Percentiles rank a stretch among this genome's conserved stretches.
Evolutionary conservation across 371 early-diverging fungal species (phyloP).

Genomic region (Coemansia linderi): DNA sequence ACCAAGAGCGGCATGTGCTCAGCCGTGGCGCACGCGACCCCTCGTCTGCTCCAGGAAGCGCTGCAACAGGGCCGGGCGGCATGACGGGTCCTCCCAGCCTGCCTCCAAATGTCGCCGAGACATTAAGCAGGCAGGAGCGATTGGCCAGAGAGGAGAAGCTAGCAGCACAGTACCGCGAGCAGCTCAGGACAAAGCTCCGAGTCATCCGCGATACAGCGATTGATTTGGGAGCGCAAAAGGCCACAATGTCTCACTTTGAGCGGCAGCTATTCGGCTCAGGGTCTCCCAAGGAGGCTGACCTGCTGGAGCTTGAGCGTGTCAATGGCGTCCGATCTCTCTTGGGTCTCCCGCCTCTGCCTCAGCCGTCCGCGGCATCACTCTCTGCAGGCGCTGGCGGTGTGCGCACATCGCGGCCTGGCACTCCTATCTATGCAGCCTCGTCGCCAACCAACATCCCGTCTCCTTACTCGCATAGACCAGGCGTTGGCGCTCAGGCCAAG

Average conservation of each 20-base stretch:
- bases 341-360: conserved; percentile 43
- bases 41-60: not conserved
- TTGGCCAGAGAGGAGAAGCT: conserved; percentile 37
- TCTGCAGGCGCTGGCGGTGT: conserved; percentile 23
- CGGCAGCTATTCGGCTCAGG: conserved; percentile 44
- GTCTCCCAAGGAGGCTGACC: conserved; percentile 41
- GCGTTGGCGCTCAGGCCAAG: not conserved
- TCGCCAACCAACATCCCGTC: conserved; percentile 35
- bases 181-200: conserved; percentile 23
- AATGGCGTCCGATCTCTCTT: conserved; percentile 49
- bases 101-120: conserved; percentile 20
- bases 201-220: conserved; percentile 33
- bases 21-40: conserved; percentile 22
- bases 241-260: conserved; percentile 41
- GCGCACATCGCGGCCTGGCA: conserved; percentile 46
- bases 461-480: conserved; percentile 17
- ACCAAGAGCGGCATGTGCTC: conserved; percentile 46
- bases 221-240: conserved; percentile 38
- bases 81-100: not conserved
- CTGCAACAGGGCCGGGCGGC: not conserved
- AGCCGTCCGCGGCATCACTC: conserved; percentile 4
- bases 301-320: conserved; percentile 47
- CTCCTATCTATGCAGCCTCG: conserved; percentile 33
- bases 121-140: conserved; percentile 37
- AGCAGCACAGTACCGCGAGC: conserved; percentile 39